A percentile compares a stretch with the other conserved stretches of the same genome.
Conservation (phyloP, 441 rosid species). For the Corymbia calophylla region DNA sequence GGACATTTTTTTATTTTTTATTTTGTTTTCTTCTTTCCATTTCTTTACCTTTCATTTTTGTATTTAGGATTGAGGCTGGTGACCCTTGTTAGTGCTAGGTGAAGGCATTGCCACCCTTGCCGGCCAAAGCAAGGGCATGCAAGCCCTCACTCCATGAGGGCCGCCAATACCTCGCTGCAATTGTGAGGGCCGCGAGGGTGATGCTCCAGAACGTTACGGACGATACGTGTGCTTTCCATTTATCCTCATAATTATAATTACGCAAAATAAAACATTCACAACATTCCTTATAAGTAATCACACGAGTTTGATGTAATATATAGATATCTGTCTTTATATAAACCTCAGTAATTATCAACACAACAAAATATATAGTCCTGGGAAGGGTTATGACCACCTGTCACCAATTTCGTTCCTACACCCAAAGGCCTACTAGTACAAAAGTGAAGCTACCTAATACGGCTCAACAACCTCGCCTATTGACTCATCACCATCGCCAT, state of each 20-base stretch:
- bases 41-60: background rate
- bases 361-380: background rate
- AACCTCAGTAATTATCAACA: background rate
- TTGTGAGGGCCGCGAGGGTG: fast-evolving
- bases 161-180: background rate
- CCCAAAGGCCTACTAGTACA: background rate
- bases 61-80: background rate
- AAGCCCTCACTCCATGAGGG: background rate
- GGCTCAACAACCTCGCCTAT: background rate
- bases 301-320: background rate
- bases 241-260: background rate
- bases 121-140: fast-evolving
- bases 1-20: conserved; percentile 36
- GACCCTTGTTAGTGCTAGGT: fast-evolving
- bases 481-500: background rate
- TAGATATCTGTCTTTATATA: background rate
- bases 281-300: background rate
- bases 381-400: background rate
- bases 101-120: background rate
- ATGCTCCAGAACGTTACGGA: background rate
- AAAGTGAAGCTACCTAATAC: background rate
- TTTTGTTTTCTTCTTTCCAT: background rate
- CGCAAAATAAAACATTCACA: background rate
- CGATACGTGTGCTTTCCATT: fast-evolving
- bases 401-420: background rate